Evolutionary conservation across 352 stramenopile species (phyloP).

Genomic region (Lagenidium giganteum): DNA sequence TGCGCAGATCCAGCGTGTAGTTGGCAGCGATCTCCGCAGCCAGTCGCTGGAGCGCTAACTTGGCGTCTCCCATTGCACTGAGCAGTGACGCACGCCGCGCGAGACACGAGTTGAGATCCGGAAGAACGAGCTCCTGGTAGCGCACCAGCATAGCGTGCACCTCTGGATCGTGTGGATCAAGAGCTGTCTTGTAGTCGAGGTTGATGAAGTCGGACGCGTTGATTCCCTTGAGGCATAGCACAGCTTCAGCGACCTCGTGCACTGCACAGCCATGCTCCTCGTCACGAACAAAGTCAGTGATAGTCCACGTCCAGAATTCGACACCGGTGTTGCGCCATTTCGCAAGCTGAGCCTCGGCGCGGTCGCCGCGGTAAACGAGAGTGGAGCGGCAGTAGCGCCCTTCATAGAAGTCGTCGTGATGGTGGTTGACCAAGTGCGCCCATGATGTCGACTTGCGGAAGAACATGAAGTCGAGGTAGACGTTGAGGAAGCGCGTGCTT

Average conservation of each 20-base stretch:
- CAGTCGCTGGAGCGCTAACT: neutral
- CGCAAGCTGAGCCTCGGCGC: neutral
- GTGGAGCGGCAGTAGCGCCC: slow-evolving; percentile 3
- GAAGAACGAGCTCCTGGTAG: slow-evolving; percentile 2
- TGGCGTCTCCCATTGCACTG: neutral
- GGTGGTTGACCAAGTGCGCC: neutral
- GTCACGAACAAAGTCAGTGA: slow-evolving; percentile 2
- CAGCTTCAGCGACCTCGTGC: slow-evolving; percentile 4
- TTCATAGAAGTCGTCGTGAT: slow-evolving; percentile 1
- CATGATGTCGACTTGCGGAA: neutral
- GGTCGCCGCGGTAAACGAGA: neutral
- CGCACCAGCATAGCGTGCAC: neutral
- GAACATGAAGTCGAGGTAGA: slow-evolving; percentile 7
- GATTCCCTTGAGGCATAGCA: slow-evolving; percentile 7
- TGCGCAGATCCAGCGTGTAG: slow-evolving; percentile 1
- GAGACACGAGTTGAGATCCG: neutral
- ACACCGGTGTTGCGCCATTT: neutral
- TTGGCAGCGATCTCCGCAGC: slow-evolving; percentile 2
- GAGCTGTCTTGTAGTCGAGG: neutral
- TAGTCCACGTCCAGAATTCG: neutral
- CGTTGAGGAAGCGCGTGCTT: slow-evolving; percentile 2
- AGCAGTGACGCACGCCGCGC: neutral
- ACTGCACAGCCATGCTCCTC: neutral
- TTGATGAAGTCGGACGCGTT: slow-evolving; percentile 4
- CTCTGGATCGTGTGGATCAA: neutral